Evolutionary conservation across 495 filamentous ascomycete species (phyloP).

Genomic region (Xylaria sp.): DNA sequence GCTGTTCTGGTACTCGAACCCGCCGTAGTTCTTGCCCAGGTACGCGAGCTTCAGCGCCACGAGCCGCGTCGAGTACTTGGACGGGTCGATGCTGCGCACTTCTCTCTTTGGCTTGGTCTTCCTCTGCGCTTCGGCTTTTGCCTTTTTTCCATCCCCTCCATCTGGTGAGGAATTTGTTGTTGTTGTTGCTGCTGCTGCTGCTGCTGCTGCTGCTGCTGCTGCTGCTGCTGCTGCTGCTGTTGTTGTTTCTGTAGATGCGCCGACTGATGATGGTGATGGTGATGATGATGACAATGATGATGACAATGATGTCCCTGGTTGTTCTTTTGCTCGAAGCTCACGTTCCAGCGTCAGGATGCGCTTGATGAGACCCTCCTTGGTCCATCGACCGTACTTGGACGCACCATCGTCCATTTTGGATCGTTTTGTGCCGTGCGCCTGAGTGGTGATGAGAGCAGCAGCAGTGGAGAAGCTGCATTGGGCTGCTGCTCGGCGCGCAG

Average conservation of each 20-base stretch:
- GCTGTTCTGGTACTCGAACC: slow-evolving; percentile 80
- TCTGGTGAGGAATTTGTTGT: not conserved
- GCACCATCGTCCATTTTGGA: slow-evolving; percentile 40
- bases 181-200: not conserved
- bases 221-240: no score
- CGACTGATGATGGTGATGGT: no score
- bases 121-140: slow-evolving; percentile 26
- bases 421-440: not conserved
- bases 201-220: not conserved
- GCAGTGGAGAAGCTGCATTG: slow-evolving; percentile 31
- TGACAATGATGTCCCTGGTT: slow-evolving; percentile 31
- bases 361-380: slow-evolving; percentile 67
- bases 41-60: slow-evolving; percentile 96
- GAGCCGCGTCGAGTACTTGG: slow-evolving; percentile 79
- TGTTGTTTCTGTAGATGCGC: not conserved
- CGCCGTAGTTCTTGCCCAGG: slow-evolving; percentile 87
- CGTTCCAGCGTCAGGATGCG: slow-evolving; percentile 71
- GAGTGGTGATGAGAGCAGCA: slow-evolving; percentile 19
- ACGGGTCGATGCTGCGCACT: slow-evolving; percentile 67
- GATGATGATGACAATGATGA: no score
- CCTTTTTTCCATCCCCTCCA: not conserved
- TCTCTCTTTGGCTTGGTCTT: slow-evolving; percentile 51
- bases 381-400: slow-evolving; percentile 60
- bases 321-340: slow-evolving; percentile 56
- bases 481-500: slow-evolving; percentile 24